A percentile compares a stretch with the other conserved stretches of the same genome.
These are phyloP conservation scores for Clonostachys rosea DNA, from an alignment of 2,329 filamentous ascomycete species.

Conservation along the genomic window DNA sequence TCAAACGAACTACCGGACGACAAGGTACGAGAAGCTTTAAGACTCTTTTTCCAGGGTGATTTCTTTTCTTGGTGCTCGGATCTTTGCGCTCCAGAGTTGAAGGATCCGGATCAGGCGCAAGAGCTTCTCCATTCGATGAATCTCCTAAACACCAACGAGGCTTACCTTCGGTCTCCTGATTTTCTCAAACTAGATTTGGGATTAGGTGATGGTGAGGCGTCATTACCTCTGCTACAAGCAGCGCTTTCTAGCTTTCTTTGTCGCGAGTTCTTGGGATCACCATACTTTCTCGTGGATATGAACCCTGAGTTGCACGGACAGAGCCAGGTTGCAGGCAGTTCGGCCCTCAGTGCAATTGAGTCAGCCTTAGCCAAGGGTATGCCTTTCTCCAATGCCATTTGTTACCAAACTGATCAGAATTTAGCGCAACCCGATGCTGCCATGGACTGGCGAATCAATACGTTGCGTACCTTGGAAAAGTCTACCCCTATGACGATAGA, in stretches of 20 bases:
- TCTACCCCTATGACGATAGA: background rate
- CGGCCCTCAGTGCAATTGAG: background rate
- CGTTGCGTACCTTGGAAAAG: background rate
- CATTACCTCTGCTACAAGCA: background rate
- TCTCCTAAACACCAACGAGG: background rate
- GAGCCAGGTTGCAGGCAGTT: too few species aligned
- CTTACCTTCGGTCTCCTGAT: background rate
- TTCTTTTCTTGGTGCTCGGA: background rate
- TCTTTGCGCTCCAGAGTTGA: background rate
- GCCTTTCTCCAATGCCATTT: background rate
- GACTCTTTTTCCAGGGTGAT: background rate
- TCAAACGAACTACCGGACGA: background rate
- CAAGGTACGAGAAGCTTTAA: background rate
- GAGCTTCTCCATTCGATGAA: background rate
- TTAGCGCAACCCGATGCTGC: background rate
- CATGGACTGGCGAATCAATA: background rate
- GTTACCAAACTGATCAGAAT: background rate
- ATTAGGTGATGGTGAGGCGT: background rate
- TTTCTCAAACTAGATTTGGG: background rate
- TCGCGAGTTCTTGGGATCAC: background rate
- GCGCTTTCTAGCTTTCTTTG: background rate
- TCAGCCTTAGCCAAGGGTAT: background rate
- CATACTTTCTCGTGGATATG: background rate
- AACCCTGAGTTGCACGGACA: background rate
- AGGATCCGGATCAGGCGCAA: background rate